Base-by-base conservation (phyloP, 1,284 basidiomycete genomes). In the Marasmius sp. region DNA sequence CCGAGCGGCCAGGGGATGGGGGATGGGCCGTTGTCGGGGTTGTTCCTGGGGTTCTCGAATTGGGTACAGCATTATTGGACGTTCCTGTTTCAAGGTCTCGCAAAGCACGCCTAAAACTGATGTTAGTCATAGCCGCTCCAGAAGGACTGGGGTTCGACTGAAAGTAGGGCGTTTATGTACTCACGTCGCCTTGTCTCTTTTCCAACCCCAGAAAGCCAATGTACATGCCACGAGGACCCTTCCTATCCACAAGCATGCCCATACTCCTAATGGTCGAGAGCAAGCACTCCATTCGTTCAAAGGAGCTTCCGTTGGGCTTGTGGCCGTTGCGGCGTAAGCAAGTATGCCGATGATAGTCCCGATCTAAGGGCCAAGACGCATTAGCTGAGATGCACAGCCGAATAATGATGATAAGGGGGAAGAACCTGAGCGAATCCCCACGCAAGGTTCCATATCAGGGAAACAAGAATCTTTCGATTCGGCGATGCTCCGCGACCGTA, bases 181-280 rank as follows among this genome's bases (percentile, higher is more conserved):
- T 66, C 68, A 84, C 79, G 71, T 69, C 48, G 73, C 70, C 53
- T 80, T 80, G 64, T 85, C 79, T 57, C 85, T 75, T 36, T 72
- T 65, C 70, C 81, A 92, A 49, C 82, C 81, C 89, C 88, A 92
- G 63, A 83, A 81, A 0, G 84, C 78, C 62, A 91, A 69, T 14
- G 71, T 68, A 38, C 79, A 77, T 4, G 85, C 84, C 43, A 91
- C 69, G 8, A 77, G 67, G 6, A 85, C 83, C 63, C 88, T 80
- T 22, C 81, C 75, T 27, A 88, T 72, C 89, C 91, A 93, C 4
- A 93, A 74, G 54, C 81, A 80, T 61, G 86, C 82, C 91, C 91
- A 93, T 3, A 79, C 75, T 0, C 91, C 91, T 11, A 93, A 72
- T 5, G 90, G 90, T 20, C 84, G 79, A 58, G 79, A 79, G 65